Evolutionary conservation across 306 rosid genomes (phyloP).

Genomic region (Calophaca sinica): DNA sequence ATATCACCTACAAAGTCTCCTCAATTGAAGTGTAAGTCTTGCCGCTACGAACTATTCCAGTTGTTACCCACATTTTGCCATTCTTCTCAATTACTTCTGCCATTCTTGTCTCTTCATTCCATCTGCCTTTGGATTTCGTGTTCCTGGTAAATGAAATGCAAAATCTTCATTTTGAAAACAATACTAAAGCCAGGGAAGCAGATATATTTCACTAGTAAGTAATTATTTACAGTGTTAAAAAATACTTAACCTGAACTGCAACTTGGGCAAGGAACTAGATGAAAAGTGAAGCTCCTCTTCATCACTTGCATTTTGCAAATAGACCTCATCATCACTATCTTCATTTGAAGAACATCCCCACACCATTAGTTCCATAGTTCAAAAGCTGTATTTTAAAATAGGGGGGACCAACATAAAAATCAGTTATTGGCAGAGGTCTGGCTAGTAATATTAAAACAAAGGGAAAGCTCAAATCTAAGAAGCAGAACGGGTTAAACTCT

Average conservation of each 20-base stretch:
- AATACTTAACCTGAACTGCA: slow-evolving; percentile 65
- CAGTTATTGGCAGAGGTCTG: no score
- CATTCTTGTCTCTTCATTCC: slow-evolving; percentile 75
- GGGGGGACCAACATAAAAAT: no score
- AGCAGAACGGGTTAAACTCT: no score
- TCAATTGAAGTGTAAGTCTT: slow-evolving; percentile 70
- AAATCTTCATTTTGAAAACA: background rate
- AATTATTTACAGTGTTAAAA: background rate
- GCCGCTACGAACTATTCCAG: slow-evolving; percentile 67
- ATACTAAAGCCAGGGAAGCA: background rate
- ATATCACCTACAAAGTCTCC: slow-evolving; percentile 78
- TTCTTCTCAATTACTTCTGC: slow-evolving; percentile 67
- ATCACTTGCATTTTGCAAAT: slow-evolving; percentile 52
- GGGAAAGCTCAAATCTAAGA: no score
- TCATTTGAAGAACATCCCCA: slow-evolving; percentile 50
- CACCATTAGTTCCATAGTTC: slow-evolving; percentile 49
- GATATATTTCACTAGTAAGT: background rate
- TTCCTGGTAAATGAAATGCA: slow-evolving; percentile 48
- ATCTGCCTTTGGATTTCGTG: slow-evolving; percentile 56
- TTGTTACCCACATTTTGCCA: slow-evolving; percentile 75
- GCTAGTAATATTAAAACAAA: no score
- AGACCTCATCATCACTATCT: slow-evolving; percentile 48
- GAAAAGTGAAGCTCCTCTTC: slow-evolving; percentile 55
- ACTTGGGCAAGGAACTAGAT: slow-evolving; percentile 58
- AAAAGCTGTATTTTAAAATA: slow-evolving; percentile 26